Evolutionary conservation across 148 eudicot genomes (phyloP).

Genomic region (Rhododendron williamsianum): DNA sequence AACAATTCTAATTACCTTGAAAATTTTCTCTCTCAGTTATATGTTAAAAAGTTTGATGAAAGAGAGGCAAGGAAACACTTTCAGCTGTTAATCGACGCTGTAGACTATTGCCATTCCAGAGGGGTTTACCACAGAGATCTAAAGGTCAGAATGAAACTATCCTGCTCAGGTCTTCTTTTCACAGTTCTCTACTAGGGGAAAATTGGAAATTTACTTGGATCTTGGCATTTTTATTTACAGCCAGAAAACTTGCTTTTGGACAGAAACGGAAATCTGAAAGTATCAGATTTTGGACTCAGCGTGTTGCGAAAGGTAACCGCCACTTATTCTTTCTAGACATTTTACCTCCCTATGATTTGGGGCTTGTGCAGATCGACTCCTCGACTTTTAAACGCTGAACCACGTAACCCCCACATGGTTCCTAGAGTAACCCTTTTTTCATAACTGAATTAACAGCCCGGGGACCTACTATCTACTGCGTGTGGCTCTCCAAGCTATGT

Average conservation of each 20-base stretch:
- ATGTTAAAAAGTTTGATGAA: slow-evolving; percentile 29
- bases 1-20: background rate
- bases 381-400: background rate
- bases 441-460: slow-evolving; percentile 22
- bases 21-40: slow-evolving; percentile 21
- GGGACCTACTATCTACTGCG: slow-evolving; percentile 29
- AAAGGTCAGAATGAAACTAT: slow-evolving; percentile 11
- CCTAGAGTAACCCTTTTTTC: background rate
- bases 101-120: slow-evolving; percentile 22
- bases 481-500: slow-evolving; percentile 28
- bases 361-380: background rate
- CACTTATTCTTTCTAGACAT: background rate
- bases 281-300: slow-evolving; percentile 65
- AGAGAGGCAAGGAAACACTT: slow-evolving; percentile 38
- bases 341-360: background rate
- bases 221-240: slow-evolving; percentile 20
- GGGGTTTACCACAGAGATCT: slow-evolving; percentile 29
- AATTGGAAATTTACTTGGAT: background rate
- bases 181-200: background rate
- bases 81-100: slow-evolving; percentile 52
- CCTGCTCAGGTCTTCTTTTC: background rate
- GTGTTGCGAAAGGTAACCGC: slow-evolving; percentile 39
- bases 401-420: background rate
- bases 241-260: slow-evolving; percentile 59
- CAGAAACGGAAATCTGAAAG: slow-evolving; percentile 49